Percentiles rank a stretch among this genome's conserved stretches.
These are phyloP conservation scores for Truncatella angustata DNA, from an alignment of 2,329 filamentous ascomycete genomes.

Conservation along the genomic window DNA sequence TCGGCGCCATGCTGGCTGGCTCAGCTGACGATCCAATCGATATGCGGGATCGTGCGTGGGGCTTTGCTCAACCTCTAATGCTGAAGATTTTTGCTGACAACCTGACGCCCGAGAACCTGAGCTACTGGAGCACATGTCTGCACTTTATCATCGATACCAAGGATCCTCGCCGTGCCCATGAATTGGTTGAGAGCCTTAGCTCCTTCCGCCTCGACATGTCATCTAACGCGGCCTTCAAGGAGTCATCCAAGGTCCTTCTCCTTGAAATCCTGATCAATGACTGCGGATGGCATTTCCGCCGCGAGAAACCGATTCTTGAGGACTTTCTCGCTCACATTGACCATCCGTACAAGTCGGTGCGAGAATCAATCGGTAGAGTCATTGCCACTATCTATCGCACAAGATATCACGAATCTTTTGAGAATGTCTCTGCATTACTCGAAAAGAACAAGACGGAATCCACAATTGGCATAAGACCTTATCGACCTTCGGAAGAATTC, in stretches of 20 bases:
- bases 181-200: slow-evolving; percentile 78
- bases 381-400: slow-evolving; percentile 87
- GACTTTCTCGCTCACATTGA: slow-evolving; percentile 91
- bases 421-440: slow-evolving; percentile 72
- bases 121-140: slow-evolving; percentile 93
- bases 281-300: slow-evolving; percentile 92
- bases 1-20: slow-evolving; percentile 79
- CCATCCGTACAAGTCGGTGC: slow-evolving; percentile 96
- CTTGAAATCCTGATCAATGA: slow-evolving; percentile 86
- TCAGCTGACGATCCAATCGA: slow-evolving; percentile 75
- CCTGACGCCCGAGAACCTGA: slow-evolving; percentile 87
- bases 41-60: slow-evolving; percentile 77
- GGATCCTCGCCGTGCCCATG: slow-evolving; percentile 83
- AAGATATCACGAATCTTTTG: slow-evolving; percentile 90
- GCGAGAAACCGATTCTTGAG: slow-evolving; percentile 81
- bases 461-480: slow-evolving; percentile 78
- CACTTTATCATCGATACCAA: slow-evolving; percentile 86
- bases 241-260: slow-evolving; percentile 92
- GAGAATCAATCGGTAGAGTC: slow-evolving; percentile 89
- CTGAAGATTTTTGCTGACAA: slow-evolving; percentile 85
- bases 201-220: slow-evolving; percentile 89
- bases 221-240: slow-evolving; percentile 97
- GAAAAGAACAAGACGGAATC: slow-evolving; percentile 74
- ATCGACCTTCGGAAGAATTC: slow-evolving; percentile 75
- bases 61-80: slow-evolving; percentile 85